These are phyloP conservation scores for Aspergillus uvarum DNA, from an alignment of 2,329 filamentous ascomycete species.

Conservation along the genomic window DNA sequence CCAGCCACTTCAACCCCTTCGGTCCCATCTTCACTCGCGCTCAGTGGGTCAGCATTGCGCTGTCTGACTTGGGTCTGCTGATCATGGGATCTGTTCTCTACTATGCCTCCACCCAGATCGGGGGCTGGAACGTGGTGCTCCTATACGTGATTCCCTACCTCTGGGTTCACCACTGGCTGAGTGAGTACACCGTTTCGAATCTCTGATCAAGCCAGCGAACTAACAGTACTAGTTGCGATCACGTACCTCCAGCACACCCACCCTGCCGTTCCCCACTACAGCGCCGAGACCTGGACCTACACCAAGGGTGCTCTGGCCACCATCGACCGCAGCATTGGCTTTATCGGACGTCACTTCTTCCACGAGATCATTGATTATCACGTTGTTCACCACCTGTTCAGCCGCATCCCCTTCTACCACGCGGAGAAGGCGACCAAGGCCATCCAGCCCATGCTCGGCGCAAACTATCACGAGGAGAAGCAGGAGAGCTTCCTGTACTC, in stretches of 20 bases:
- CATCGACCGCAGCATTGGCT: constrained; percentile 64
- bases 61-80: constrained; percentile 61
- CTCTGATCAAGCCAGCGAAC: neutral
- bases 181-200: constrained; percentile 39
- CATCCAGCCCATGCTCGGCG: constrained; percentile 57
- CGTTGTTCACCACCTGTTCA: constrained; percentile 63
- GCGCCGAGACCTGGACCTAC: constrained; percentile 60
- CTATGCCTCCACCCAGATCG: constrained; percentile 54
- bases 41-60: constrained; percentile 57
- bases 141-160: constrained; percentile 66
- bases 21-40: constrained; percentile 60
- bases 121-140: constrained; percentile 56
- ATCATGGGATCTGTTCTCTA: constrained; percentile 55
- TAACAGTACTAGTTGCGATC: constrained; percentile 58
- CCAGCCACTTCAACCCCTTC: constrained; percentile 61
- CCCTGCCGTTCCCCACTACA: constrained; percentile 57
- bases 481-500: constrained; percentile 47
- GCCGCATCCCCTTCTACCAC: constrained; percentile 62
- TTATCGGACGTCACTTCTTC: constrained; percentile 64
- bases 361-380: constrained; percentile 66
- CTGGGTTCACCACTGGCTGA: constrained; percentile 71
- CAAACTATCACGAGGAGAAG: constrained; percentile 47
- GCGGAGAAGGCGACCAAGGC: constrained; percentile 59
- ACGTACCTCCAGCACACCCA: constrained; percentile 75
- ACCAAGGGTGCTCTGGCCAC: constrained; percentile 63